Base-by-base conservation (phyloP, 2,329 filamentous ascomycete species). In the Rutstroemia sp. region DNA sequence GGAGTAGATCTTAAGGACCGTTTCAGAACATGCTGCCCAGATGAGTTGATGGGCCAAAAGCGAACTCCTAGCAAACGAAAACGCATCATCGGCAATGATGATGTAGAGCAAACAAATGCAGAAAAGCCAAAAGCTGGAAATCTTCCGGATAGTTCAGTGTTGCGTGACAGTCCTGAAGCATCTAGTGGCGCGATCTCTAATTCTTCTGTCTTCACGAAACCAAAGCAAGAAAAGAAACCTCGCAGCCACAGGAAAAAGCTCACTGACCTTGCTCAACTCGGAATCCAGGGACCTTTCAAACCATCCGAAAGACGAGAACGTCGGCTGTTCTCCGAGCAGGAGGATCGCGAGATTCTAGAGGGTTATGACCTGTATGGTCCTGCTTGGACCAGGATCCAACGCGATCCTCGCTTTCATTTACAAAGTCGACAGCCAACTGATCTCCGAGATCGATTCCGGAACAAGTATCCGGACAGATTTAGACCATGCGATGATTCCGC, bases 1-100 rank as follows among this genome's bases (percentile, higher is more conserved):
- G 80, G 82, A 4, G 81, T 81, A 8, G 83, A 86, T 64, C 68
- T 86, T 51, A 86, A 86, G 66, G 83, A 86, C 67, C 75, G 83
- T 12, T 86, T 86, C 64, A 76, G 83, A 50, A 86, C 83, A 3
- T 86, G 82, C 65, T 86, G 82, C 59, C 83, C 83, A 0, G 76
- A 77, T 36, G 83, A 86, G 66, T 73, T 86, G 39, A 76, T 79
- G 48, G 71, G 71, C 23, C 74, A 73, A 21, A 73, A 69, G 59
- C 4, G 50, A 50, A 27, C 46, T 34, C 17, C 21, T 6, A 34
- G 9, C 3, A 34, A 34, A 10, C 19, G n/a, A 27, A 52, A 19
- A 10, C 2, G 36, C 27, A 10, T 23, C 10, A 25, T 5, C 36
- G 60, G 21, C 36, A 54, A 51, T 8, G 23, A 45, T 8, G 12